Conservation (phyloP, 2,329 filamentous ascomycete species). For the Cladosporium sp. region DNA sequence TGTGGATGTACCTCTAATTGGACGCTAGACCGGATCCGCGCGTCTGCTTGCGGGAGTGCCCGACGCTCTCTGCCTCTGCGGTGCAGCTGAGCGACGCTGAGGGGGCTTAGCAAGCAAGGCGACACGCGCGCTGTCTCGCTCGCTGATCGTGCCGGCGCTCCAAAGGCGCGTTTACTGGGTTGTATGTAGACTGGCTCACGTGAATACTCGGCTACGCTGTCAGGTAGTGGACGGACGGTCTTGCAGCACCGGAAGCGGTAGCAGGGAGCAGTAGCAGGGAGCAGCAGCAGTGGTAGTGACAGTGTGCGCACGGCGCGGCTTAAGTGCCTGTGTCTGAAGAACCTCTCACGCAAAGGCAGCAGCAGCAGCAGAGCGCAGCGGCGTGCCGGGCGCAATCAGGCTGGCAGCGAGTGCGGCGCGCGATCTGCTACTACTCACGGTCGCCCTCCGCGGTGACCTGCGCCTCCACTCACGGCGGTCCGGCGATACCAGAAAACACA, state of each 20-base stretch:
- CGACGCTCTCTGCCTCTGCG: not conserved
- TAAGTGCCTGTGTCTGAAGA: conserved; percentile 10
- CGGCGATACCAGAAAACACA: conserved; percentile 9
- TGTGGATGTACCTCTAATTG: conserved; percentile 6
- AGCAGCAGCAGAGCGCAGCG: not conserved
- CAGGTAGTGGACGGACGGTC: too few relatives aligned
- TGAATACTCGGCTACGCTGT: not conserved
- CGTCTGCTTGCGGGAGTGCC: conserved; percentile 2
- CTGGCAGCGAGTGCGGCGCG: conserved; percentile 5
- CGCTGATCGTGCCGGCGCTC: conserved; percentile 5
- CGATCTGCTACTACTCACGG: conserved; percentile 10
- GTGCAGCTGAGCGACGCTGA: not conserved
- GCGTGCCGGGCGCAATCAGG: conserved; percentile 10
- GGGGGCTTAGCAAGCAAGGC: not conserved
- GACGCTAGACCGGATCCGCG: conserved; percentile 7
- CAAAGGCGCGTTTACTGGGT: conserved; percentile 1
- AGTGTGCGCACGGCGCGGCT: conserved; percentile 10
- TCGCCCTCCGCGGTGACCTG: not conserved
- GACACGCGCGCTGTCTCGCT: not conserved
- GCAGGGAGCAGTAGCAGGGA: not conserved
- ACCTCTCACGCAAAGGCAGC: conserved; percentile 3
- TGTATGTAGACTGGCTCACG: conserved; percentile 4
- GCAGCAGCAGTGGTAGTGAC: conserved; percentile 3
- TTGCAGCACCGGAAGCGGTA: not conserved
- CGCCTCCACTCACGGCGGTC: conserved; percentile 2